Evolutionary conservation across 2,329 filamentous ascomycete genomes (phyloP), one percentile per base, ranked within the genome.

Genomic region (Xylaria hypoxylon): DNA sequence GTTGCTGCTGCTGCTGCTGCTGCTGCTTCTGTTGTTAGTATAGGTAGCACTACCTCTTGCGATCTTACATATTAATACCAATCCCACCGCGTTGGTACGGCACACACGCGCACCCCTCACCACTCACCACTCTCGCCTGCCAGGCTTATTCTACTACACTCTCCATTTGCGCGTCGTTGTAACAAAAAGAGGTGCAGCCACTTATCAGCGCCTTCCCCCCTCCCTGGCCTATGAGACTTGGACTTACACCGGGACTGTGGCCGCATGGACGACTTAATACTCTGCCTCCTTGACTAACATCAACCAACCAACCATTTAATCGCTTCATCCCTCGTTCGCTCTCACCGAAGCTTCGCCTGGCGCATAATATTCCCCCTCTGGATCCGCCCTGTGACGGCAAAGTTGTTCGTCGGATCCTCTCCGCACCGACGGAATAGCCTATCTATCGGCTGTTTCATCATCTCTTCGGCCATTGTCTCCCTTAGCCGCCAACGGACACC

Each of bases 371-470:
- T 19, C 48, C 42, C 17, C 48, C n/a, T 51, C 13, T 28, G 31
- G 59, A 48, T 45, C 44, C 57, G 45, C 24, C 28, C 28, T 60
- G 51, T 24, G 22, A 52, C 62, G 19, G 45, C 22, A 8, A 35
- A 38, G 10, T 44, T 15, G 48, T 28, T 35, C 44, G 44, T 45
- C 56, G 38, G 28, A 17, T 50, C 40, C 24, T 33, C 33, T 31
- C 22, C 40, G 15, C 47, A 42, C 59, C 33, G 19, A 44, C 50
- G 24, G 58, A 61, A 40, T 52, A 50, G 50, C 28, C 35, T 48
- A 22, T 55, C 61, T 24, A 40, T 28, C 53, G 42, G 42, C 44
- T 64, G 67, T 68, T 70, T 71, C 67, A 69, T 67, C 65, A 59
- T 66, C 67, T 58, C 67, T 44, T 57, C 38, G 42, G 28, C 28